phyloP scores from a whole-genome alignment of 352 stramenopile species.

The Phytophthora citrophthora region DNA sequence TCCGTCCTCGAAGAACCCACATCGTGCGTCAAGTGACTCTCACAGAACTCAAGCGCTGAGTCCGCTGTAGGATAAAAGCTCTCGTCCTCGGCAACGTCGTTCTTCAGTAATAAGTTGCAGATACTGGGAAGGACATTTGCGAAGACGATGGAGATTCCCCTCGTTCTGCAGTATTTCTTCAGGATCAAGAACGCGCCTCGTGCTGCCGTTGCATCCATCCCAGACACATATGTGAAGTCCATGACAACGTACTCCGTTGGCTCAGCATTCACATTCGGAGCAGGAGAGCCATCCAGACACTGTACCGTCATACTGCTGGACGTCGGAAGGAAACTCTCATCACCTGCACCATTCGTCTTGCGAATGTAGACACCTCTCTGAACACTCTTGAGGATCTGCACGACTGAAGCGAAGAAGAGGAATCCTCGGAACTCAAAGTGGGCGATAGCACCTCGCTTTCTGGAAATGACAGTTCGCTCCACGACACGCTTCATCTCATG shows the following conservation, averaged over 20 bases:
- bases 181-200: constrained; percentile 77
- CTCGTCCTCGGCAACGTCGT: constrained; percentile 56
- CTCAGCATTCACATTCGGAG: constrained; percentile 33
- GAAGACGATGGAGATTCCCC: constrained; percentile 63
- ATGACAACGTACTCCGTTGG: constrained; percentile 80
- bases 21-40: constrained; percentile 41
- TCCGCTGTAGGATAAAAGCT: constrained; percentile 63
- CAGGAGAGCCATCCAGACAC: constrained; percentile 63
- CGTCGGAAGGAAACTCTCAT: constrained; percentile 40
- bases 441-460: constrained; percentile 68
- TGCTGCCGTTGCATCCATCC: constrained; percentile 83
- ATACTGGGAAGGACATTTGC: constrained; percentile 58
- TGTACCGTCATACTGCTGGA: constrained; percentile 47
- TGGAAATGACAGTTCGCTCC: background rate
- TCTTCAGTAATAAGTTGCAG: constrained; percentile 56
- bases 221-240: constrained; percentile 82
- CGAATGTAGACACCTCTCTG: constrained; percentile 66
- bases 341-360: constrained; percentile 18
- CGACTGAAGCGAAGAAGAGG: constrained; percentile 79
- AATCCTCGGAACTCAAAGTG: constrained; percentile 81
- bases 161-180: constrained; percentile 66
- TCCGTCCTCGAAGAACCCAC: constrained; percentile 15
- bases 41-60: constrained; percentile 65
- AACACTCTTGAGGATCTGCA: constrained; percentile 73
- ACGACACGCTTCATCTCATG: background rate